Evolutionary conservation across 1,284 basidiomycete species (phyloP).

Genomic region (Exsudoporus floridanus): DNA sequence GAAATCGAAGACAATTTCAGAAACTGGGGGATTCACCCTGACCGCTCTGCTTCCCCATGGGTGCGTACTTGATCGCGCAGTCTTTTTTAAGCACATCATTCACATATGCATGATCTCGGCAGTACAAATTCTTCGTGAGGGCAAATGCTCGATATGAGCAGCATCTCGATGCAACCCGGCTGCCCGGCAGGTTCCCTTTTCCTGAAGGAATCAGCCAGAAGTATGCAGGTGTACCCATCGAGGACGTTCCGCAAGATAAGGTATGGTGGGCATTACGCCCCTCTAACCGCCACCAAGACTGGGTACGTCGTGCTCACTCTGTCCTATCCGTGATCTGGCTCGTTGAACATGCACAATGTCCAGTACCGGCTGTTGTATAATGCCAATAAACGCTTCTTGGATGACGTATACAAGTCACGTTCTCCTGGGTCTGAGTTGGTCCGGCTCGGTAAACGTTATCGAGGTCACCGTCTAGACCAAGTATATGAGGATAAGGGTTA

Average conservation of each 20-base stretch:
- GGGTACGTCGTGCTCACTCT: constrained; percentile 6
- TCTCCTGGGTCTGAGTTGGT: constrained; percentile 28
- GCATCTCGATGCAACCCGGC: constrained; percentile 5
- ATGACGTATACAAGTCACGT: constrained; percentile 14
- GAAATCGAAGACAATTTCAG: constrained; percentile 4
- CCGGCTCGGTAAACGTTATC: constrained; percentile 23
- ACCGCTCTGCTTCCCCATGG: constrained; percentile 2
- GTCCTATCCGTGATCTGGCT: not conserved
- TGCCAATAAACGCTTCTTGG: constrained; percentile 14
- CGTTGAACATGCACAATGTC: not conserved
- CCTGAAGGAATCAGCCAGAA: not conserved
- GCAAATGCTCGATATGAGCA: constrained; percentile 19
- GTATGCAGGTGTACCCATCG: constrained; percentile 2
- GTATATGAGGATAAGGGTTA: constrained; percentile 12
- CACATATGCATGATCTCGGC: not conserved
- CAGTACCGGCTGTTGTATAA: constrained; percentile 16
- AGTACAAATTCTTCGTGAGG: constrained; percentile 16
- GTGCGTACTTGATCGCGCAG: constrained; percentile 3
- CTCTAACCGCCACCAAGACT: constrained; percentile 1
- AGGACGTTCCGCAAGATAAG: constrained; percentile 10
- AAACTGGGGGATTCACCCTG: constrained; percentile 8
- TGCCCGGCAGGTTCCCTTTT: constrained; percentile 9
- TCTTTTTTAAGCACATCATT: not conserved
- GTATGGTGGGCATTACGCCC: constrained; percentile 19
- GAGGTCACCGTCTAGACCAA: constrained; percentile 17